A percentile compares a stretch with the other conserved stretches of the same genome.
These are phyloP conservation scores for Penicillium sp. DNA, from an alignment of 2,329 filamentous ascomycete genomes.

Conservation along the genomic window DNA sequence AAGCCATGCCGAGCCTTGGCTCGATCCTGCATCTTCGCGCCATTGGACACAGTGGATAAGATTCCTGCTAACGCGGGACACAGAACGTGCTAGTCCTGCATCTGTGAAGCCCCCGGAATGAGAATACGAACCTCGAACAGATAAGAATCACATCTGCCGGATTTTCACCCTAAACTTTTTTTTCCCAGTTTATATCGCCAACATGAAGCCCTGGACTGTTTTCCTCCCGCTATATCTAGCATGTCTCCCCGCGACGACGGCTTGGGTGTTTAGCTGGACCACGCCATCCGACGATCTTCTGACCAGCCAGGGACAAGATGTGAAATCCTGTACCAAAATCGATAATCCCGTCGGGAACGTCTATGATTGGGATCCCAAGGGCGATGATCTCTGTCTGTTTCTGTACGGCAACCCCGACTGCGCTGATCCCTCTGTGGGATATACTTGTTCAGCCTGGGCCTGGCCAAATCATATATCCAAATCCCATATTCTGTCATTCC, in stretches of 20 bases:
- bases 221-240: conserved; percentile 2
- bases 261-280: conserved; percentile 8
- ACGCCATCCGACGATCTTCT: background rate
- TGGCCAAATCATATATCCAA: too few relatives aligned
- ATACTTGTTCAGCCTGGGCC: too few relatives aligned
- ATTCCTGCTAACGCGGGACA: background rate
- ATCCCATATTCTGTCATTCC: conserved; percentile 1
- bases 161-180: too few relatives aligned
- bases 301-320: background rate
- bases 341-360: conserved; percentile 5
- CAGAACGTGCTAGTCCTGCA: too few relatives aligned
- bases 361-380: conserved; percentile 2
- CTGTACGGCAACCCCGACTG: background rate
- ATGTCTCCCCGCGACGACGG: conserved; percentile 1
- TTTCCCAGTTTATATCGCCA: background rate
- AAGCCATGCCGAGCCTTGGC: background rate
- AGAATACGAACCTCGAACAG: too few relatives aligned
- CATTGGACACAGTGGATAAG: conserved; percentile 2
- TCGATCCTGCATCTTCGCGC: background rate
- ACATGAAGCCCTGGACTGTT: conserved; percentile 2
- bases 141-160: too few relatives aligned
- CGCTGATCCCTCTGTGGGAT: too few relatives aligned
- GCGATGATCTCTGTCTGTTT: conserved; percentile 2
- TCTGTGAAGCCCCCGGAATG: too few relatives aligned
- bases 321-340: conserved; percentile 1